Evolutionary conservation across 495 filamentous ascomycete genomes (phyloP), one percentile per base, ranked within the genome.

Genomic region (Aspergillus cristatus): DNA sequence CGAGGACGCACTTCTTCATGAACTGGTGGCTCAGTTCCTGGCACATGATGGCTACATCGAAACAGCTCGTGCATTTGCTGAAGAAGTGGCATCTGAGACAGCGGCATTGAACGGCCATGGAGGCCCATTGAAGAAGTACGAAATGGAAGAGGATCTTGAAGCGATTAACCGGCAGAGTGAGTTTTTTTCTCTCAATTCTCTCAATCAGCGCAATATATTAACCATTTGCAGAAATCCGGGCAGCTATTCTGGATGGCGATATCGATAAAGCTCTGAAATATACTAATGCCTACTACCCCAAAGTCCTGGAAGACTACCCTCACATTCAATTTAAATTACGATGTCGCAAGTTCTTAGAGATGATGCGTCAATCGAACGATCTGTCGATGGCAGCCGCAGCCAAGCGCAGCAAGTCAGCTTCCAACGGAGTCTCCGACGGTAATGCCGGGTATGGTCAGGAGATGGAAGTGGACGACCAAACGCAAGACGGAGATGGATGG

Each of bases 11-110:
- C 69, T 98, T 20, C 74, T 95, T 28, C 91, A 96, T 55, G 74
- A 82, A 45, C 58, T 90, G 42, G 81, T 93, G 13, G 72, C 86
- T 8, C 89, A 96, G 58, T 94, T 89, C 48, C 69, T 99, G 6
- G 84, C 86, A 26, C 91, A 96, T 50, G 93, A 97, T 54, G 93
- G 91, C 38, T 97, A 95, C 46, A 79, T 96, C n/a, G 90, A 95
- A 41, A 94, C 91, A 6, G 87, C 89, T 12, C 75, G 78, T 43
- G 86, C 84, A 0, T 97, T 99, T 61, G 78, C 83, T 6, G 73
- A 82, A 51, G 93, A 97, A 53, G 78, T 94, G 4, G 76, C 77
- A 25, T 65, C 67, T 13, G 88, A 94, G 55, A 76, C 79, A 41
- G 61, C 62, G 41, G 74, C 80, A 6, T 58, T 93, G 18, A 65